Base-by-base conservation (phyloP, 495 filamentous ascomycete genomes). In the Hypomontagnella submonticulosa region DNA sequence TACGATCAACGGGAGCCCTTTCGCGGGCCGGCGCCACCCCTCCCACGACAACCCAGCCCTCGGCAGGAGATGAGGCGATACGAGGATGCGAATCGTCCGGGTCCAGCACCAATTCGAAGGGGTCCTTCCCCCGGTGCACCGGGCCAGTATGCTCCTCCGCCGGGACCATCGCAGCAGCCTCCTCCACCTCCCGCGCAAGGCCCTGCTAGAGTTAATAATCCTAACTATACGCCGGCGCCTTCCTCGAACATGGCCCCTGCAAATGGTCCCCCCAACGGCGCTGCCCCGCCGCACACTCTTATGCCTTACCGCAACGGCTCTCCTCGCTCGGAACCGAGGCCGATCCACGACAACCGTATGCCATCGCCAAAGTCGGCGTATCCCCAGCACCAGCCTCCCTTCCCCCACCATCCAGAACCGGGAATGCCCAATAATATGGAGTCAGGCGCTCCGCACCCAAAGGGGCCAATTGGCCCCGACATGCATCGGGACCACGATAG, bases 351-450 rank as follows among this genome's bases (percentile, higher is more conserved):
- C 57, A 90, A 90, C 69, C 87, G 90, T 27, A 89, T 91, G 65
- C 87, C 92, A 12, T 97, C 95, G 9, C 91, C 93, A 20, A 90
- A 90, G 59, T 88, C 90, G 48, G 86, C 83, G 34, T 97, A 96
- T 71, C 87, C 89, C 3, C 93, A 92, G 67, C 88, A 90, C 53
- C 89, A 89, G 67, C 88, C 86, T 63, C 89, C 91, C 37, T 89
- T 90, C 70, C 87, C 89, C 27, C 85, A 88, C 50, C 90, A 88
- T 68, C 83, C 82, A 33, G 84, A 81, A 18, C 77, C 81, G 44
- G 77, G 83, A 37, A 85, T 87, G 49, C 85, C 82, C 44, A 82
- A 83, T 61, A 86, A 83, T 12, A 95, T 96, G 60, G 92, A 92
- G 50, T 83, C 87, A 32, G 91, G 91, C 38, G 88, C 88, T 19